Base-by-base conservation (phyloP, 768 basidiomycete species). In the Butyriboletus loyo region DNA sequence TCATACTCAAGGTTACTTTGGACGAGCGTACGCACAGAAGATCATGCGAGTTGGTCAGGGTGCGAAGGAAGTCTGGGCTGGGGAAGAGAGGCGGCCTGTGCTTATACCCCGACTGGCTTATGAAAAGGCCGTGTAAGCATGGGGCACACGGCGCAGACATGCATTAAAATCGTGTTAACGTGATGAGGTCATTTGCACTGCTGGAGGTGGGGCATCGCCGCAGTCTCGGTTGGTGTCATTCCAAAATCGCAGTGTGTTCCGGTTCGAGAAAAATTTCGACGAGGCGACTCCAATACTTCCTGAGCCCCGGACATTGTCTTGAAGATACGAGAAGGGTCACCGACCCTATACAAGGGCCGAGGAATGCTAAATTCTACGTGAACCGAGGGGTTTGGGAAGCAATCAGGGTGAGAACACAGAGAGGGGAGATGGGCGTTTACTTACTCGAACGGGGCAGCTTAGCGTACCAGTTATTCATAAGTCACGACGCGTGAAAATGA, bases 141-240 rank as follows among this genome's bases (percentile, higher is more conserved):
- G 46, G 41, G 40, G 56, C 52, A 56, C 50, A 50, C 57, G 53
- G 53, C 57, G 43, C 47, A 56, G 58, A 50, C 68, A 69, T 69
- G 68, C 68, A 65, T 37, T 55, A 55, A 58, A 58, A 64, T 66
- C 69, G 68, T 69, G 68, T 71, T 54, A 35, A 45, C 49, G 27
- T 47, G 53, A 61, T 68, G 66, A 63, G 66, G 66, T 67, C 61
- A 67, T 39, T 52, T 31, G 59, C 53, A 54, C 53, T 53, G 56
- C 54, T 40, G 40, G 44, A 37, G 42, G 32, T n/a, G 49, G 11
- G n/a, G 58, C 56, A 64, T 52, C 48, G 62, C 61, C 64, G 58
- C 64, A 49, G 46, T 17, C 39, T 51, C 51, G 52, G 60, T 13
- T 65, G 44, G 57, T 41, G 53, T 44, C 49, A 34, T 22, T 34